These are phyloP conservation scores for Alternaria sp. DNA, from an alignment of 2,329 filamentous ascomycete genomes.

Conservation along the genomic window DNA sequence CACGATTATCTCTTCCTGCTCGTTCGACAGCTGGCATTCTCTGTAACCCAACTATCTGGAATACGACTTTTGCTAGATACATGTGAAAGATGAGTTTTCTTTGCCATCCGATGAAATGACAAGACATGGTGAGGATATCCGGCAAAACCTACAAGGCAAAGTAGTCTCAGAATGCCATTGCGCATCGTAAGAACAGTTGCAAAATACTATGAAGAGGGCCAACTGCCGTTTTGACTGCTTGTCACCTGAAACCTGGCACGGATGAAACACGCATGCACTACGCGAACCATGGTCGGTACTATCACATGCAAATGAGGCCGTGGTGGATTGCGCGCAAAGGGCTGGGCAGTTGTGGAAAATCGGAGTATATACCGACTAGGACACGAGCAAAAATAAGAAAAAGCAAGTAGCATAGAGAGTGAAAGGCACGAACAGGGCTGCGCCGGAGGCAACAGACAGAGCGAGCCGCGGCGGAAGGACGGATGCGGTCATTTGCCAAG, in stretches of 20 bases:
- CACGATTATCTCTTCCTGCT: neutral
- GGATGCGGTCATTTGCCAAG: constrained; percentile 43
- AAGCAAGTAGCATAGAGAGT: neutral
- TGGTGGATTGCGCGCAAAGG: neutral
- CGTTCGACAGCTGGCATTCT: neutral
- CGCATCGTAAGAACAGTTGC: no score
- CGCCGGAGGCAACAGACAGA: constrained; percentile 10
- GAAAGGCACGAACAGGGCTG: neutral
- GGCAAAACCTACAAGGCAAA: neutral
- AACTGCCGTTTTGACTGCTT: no score
- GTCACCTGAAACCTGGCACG: neutral
- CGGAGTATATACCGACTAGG: neutral
- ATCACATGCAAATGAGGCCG: constrained; percentile 8
- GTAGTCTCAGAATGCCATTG: neutral
- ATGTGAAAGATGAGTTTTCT: neutral
- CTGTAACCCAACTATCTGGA: neutral
- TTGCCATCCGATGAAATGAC: neutral
- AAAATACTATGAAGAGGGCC: no score
- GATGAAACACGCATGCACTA: neutral
- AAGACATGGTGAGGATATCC: neutral
- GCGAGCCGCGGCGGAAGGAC: constrained; percentile 28
- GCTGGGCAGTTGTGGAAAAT: neutral
- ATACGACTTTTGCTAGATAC: neutral
- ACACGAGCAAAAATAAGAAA: neutral
- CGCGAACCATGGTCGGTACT: neutral